A percentile compares a stretch with the other conserved stretches of the same genome.
These are phyloP conservation scores for Talaromyces liani DNA, from an alignment of 495 filamentous ascomycete genomes.

Conservation along the genomic window DNA sequence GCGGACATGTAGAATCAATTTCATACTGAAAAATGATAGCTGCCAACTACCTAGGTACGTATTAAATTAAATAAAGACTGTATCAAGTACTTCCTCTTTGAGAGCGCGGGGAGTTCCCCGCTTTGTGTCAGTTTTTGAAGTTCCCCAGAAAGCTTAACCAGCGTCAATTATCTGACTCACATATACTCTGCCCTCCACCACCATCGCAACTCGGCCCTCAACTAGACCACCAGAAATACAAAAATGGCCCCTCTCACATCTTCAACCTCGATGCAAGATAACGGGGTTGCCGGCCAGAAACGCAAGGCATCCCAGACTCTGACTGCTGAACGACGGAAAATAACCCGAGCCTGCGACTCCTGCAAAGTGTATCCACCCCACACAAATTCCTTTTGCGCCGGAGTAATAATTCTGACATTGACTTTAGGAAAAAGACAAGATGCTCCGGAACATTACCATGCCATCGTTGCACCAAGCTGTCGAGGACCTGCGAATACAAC, in stretches of 20 bases:
- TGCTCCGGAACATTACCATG: conserved; percentile 41
- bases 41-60: background rate
- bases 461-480: conserved; percentile 30
- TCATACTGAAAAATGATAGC: background rate
- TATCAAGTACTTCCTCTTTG: background rate
- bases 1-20: background rate
- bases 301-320: conserved; percentile 24
- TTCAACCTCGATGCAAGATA: background rate
- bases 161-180: background rate
- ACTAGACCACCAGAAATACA: background rate
- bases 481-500: conserved; percentile 35
- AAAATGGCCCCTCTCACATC: background rate
- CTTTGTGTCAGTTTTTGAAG: background rate
- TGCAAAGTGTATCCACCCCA: conserved; percentile 23
- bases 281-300: conserved; percentile 15
- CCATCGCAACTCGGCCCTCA: background rate
- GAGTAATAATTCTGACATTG: background rate
- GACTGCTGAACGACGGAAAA: conserved; percentile 27
- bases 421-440: conserved; percentile 31
- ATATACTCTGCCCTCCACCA: background rate
- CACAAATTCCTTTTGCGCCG: background rate
- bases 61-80: background rate
- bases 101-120: background rate
- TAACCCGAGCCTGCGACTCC: conserved; percentile 40
- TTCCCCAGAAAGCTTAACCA: background rate